Evolutionary conservation across 2,329 filamentous ascomycete species (phyloP), one percentile per base, ranked within the genome.

Genomic region (Myrmaecium sp.): DNA sequence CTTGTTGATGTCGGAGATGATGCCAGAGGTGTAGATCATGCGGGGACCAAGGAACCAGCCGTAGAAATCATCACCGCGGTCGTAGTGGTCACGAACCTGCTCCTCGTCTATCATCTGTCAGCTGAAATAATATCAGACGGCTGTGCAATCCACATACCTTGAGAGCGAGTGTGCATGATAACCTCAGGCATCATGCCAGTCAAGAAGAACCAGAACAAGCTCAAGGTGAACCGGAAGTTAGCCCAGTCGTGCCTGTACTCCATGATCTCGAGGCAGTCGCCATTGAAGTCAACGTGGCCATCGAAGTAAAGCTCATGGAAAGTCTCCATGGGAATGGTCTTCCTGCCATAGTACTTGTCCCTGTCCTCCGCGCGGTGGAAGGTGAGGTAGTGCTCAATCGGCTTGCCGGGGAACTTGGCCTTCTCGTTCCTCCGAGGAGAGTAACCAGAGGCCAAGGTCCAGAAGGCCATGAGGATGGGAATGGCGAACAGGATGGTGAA

Each of bases 291-390:
- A 36, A 93, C 83, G 31, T 92, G 74, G 32, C 81, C 82, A 47
- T 89, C 77, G 56, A 95, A 92, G 66, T 94, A 95, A 77, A 86
- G 92, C 58, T 94, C 84, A 51, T 91, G 74, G 64, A 95, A 95
- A 14, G 82, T 91, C 62, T 92, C 76, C 64, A 91, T 76, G 29
- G 82, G 75, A 33, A 89, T 82, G 60, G 78, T 84, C 58, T 68
- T 78, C 53, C 66, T 66, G 52, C 80, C 80, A 40, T 67, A 64
- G 59, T 82, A 89, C 57, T 74, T 81, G 43, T 58, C 48, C 33
- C 54, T 55, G 43, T 71, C 64, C 36, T 60, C 59, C 26, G 61
- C 52, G 33, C 60, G 62, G 44, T 82, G 79, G 64, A 89, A 89
- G 33, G 69, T 74, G 39, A 89, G 70, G 60, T 95, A 95, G 60